Percentiles rank a stretch among this genome's conserved stretches.
Conservation (phyloP, 495 filamentous ascomycete species). For the Penicillium diatomitis region DNA sequence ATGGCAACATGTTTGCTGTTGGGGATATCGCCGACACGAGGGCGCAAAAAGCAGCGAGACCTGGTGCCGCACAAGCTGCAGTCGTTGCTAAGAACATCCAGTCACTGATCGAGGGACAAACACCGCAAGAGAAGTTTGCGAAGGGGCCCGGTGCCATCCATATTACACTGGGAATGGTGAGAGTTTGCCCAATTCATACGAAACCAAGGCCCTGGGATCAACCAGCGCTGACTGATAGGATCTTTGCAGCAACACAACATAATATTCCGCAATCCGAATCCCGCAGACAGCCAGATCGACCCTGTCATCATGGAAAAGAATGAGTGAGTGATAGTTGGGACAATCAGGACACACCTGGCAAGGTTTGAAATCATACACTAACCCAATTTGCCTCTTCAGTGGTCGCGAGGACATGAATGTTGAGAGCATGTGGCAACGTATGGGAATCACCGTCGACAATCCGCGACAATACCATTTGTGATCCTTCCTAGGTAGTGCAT, state of each 20-base stretch:
- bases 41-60: constrained; percentile 46
- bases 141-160: constrained; percentile 37
- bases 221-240: not conserved
- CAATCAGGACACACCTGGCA: not conserved
- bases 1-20: constrained; percentile 45
- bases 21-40: constrained; percentile 55
- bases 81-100: constrained; percentile 47
- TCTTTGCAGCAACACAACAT: constrained; percentile 35
- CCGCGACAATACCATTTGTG: constrained; percentile 30
- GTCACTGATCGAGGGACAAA: constrained; percentile 29
- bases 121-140: constrained; percentile 21
- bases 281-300: constrained; percentile 33
- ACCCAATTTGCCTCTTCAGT: constrained; percentile 10
- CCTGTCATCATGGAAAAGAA: constrained; percentile 32
- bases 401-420: constrained; percentile 43
- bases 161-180: constrained; percentile 43
- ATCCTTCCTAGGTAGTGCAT: not conserved
- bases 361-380: not conserved
- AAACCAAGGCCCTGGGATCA: not conserved
- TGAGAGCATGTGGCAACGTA: constrained; percentile 34
- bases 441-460: constrained; percentile 25
- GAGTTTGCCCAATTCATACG: constrained; percentile 1
- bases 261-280: constrained; percentile 41
- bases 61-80: constrained; percentile 41
- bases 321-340: constrained; percentile 26